phyloP scores from a whole-genome alignment of 805 yeast species.

The Starmerella bombi region DNA sequence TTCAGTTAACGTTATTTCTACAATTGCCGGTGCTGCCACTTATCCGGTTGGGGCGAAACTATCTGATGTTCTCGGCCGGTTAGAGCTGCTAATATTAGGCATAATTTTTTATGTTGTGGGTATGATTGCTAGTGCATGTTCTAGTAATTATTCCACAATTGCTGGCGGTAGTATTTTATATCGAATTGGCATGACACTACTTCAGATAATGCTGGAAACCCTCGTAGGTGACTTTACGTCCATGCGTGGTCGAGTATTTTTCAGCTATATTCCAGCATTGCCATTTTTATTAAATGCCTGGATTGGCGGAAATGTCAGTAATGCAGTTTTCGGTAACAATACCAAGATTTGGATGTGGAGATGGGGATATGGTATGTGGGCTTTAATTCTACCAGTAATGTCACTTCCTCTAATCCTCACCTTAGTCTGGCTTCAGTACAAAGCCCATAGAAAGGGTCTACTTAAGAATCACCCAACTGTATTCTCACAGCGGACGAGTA shows the following conservation, averaged over 20 bases:
- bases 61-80: slow-evolving; percentile 55
- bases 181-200: slow-evolving; percentile 50
- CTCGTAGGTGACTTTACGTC: slow-evolving; percentile 54
- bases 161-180: slow-evolving; percentile 53
- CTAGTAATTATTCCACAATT: slow-evolving; percentile 42
- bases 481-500: slow-evolving; percentile 30
- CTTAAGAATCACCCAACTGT: slow-evolving; percentile 32
- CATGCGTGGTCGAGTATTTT: slow-evolving; percentile 57
- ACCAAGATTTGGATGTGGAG: slow-evolving; percentile 34
- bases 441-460: slow-evolving; percentile 42
- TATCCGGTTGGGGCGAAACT: slow-evolving; percentile 52
- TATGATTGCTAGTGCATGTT: slow-evolving; percentile 49
- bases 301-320: slow-evolving; percentile 49
- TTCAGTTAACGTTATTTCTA: slow-evolving; percentile 43
- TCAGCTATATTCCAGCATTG: slow-evolving; percentile 51
- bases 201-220: slow-evolving; percentile 42
- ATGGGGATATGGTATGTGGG: slow-evolving; percentile 76
- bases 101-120: slow-evolving; percentile 48
- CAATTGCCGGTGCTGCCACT: slow-evolving; percentile 51
- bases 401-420: slow-evolving; percentile 47
- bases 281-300: slow-evolving; percentile 70
- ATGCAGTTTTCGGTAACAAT: slow-evolving; percentile 17
- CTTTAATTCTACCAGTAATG: slow-evolving; percentile 55
- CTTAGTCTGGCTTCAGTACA: slow-evolving; percentile 42
- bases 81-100: slow-evolving; percentile 37